A percentile compares a stretch with the other conserved stretches of the same genome.
Conservation (phyloP, 2,329 filamentous ascomycete species). For the Scedosporium apiospermum region DNA sequence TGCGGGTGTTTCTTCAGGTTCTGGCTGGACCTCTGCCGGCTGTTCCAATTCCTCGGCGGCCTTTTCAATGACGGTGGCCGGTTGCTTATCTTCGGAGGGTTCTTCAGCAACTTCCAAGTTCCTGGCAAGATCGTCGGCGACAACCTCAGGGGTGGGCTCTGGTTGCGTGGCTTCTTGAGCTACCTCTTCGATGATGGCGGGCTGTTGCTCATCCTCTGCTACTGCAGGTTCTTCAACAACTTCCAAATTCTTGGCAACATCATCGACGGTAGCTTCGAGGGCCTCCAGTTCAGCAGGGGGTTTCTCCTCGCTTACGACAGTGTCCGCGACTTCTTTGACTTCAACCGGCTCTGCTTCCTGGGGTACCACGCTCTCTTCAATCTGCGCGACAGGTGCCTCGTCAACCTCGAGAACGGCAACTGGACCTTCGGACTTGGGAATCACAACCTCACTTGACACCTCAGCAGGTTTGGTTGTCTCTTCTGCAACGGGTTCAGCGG, state of each 20-base stretch:
- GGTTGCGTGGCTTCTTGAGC: neutral
- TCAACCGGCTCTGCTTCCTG: neutral
- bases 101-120: neutral
- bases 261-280: neutral
- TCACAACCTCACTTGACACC: no score
- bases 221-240: neutral
- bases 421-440: neutral
- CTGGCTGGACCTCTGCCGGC: neutral
- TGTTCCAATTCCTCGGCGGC: neutral
- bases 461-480: neutral
- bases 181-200: neutral
- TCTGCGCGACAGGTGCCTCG: neutral
- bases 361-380: neutral
- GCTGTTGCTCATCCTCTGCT: neutral
- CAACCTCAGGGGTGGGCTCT: neutral
- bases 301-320: neutral
- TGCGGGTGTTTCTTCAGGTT: neutral
- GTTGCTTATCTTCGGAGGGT: neutral
- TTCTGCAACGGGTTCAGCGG: neutral
- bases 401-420: neutral
- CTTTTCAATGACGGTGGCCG: neutral
- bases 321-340: neutral
- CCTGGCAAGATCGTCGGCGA: neutral
- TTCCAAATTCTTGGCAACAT: neutral
- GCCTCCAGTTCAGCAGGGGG: neutral